A percentile compares a stretch with the other conserved stretches of the same genome.
Conservation (phyloP, 2,329 filamentous ascomycete genomes). For the Aspergillus felis region DNA sequence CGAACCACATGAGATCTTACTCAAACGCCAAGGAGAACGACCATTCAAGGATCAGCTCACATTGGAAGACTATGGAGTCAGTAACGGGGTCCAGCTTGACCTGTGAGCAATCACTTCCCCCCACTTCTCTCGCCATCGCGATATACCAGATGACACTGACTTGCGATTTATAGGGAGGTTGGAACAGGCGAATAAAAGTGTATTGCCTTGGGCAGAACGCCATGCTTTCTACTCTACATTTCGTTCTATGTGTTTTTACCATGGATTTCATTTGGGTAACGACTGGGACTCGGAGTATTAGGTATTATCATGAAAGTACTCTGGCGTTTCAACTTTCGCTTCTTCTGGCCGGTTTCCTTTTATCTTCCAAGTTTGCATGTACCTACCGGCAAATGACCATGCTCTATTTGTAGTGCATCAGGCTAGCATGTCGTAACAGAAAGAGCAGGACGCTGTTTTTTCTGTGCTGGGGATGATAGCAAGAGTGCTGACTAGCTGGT, state of each 20-base stretch:
- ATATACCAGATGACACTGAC: conserved; percentile 20
- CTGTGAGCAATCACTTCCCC: conserved; percentile 30
- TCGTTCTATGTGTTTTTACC: conserved; percentile 1
- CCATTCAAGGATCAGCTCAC: conserved; percentile 91
- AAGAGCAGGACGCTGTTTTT: conserved; percentile 8
- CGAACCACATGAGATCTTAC: conserved; percentile 83
- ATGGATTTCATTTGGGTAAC: conserved; percentile 1
- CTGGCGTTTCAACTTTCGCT: conserved; percentile 3
- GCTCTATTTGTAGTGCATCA: conserved; percentile 21
- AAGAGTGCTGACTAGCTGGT: conserved; percentile 10
- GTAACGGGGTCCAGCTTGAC: conserved; percentile 69
- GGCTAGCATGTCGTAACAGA: conserved; percentile 17
- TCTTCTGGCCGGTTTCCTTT: conserved; percentile 3
- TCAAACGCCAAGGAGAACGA: conserved; percentile 86
- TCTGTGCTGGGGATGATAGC: conserved; percentile 10
- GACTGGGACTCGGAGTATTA: conserved; percentile 6
- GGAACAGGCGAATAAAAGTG: conserved; percentile 43
- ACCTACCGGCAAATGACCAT: conserved; percentile 29
- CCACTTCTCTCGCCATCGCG: neutral
- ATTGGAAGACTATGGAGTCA: conserved; percentile 88
- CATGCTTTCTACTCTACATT: neutral
- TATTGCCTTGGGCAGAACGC: neutral
- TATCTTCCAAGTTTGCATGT: conserved; percentile 17
- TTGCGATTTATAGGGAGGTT: conserved; percentile 35
- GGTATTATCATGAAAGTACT: conserved; percentile 1